Evolutionary conservation across 2,329 filamentous ascomycete species (phyloP).

Genomic region (Penicillium sp.): DNA sequence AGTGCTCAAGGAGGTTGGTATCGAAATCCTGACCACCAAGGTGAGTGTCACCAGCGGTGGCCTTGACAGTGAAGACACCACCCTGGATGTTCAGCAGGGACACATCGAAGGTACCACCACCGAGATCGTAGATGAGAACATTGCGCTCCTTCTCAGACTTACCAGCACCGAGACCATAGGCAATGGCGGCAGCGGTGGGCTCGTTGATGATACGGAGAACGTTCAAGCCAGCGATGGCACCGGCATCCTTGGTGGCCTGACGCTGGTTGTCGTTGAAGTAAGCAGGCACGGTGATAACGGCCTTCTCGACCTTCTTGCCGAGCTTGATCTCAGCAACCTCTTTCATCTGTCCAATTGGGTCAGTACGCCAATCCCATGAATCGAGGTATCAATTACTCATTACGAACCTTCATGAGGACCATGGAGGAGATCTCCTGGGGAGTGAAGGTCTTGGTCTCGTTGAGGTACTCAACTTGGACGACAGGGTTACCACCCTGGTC

Average conservation of each 20-base stretch:
- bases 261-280: slow-evolving; percentile 99
- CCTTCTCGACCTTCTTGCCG: slow-evolving; percentile 98
- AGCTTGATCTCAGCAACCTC: slow-evolving; percentile 98
- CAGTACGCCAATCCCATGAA: slow-evolving; percentile 19
- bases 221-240: slow-evolving; percentile 94
- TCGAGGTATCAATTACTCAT: slow-evolving; percentile 27
- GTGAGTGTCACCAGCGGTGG: slow-evolving; percentile 95
- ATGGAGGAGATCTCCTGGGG: slow-evolving; percentile 99
- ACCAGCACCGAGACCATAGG: slow-evolving; percentile 92
- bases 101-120: slow-evolving; percentile 99
- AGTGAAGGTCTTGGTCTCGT: slow-evolving; percentile 92
- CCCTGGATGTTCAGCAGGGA: slow-evolving; percentile 98
- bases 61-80: slow-evolving; percentile 98
- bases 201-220: slow-evolving; percentile 99
- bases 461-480: slow-evolving; percentile 93
- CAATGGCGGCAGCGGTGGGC: slow-evolving; percentile 95
- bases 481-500: slow-evolving; percentile 83
- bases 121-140: slow-evolving; percentile 98
- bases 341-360: slow-evolving; percentile 71
- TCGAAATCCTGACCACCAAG: slow-evolving; percentile 96
- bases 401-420: slow-evolving; percentile 98
- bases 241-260: slow-evolving; percentile 98
- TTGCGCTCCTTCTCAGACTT: slow-evolving; percentile 98
- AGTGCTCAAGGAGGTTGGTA: slow-evolving; percentile 90
- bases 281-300: slow-evolving; percentile 95